Evolutionary conservation across 495 filamentous ascomycete genomes (phyloP).

Genomic region (Neurospora pannonica): DNA sequence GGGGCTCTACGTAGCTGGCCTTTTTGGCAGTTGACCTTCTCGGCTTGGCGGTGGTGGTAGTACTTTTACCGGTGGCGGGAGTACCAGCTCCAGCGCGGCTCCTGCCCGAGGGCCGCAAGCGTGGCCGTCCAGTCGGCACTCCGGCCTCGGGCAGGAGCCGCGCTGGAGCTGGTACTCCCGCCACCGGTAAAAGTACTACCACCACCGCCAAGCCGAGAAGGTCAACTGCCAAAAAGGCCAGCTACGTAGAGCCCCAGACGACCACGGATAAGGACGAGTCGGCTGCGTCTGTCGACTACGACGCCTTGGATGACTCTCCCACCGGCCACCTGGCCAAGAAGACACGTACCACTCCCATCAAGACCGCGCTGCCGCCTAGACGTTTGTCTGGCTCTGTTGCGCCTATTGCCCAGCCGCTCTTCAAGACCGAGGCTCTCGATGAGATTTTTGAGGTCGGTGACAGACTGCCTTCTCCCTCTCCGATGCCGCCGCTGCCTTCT

Average conservation of each 20-base stretch:
- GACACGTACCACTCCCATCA: background rate
- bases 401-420: background rate
- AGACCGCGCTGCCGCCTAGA: background rate
- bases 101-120: background rate
- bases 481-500: background rate
- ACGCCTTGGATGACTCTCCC: slow-evolving; percentile 16
- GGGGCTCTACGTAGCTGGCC: slow-evolving; percentile 4
- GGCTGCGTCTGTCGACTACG: slow-evolving; percentile 4
- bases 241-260: slow-evolving; percentile 3
- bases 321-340: slow-evolving; percentile 13
- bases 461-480: background rate
- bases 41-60: background rate
- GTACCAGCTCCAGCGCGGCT: background rate
- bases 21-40: slow-evolving; percentile 11
- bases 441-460: background rate
- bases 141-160: background rate
- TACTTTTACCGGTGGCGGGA: slow-evolving; percentile 8
- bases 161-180: background rate
- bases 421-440: background rate
- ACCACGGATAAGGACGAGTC: slow-evolving; percentile 1
- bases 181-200: slow-evolving; percentile 4
- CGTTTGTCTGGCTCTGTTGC: background rate
- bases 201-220: background rate
- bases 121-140: background rate
- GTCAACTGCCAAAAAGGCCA: slow-evolving; percentile 11